Evolutionary conservation across 2,329 filamentous ascomycete genomes (phyloP).

Genomic region (Pezicula rhizophila): DNA sequence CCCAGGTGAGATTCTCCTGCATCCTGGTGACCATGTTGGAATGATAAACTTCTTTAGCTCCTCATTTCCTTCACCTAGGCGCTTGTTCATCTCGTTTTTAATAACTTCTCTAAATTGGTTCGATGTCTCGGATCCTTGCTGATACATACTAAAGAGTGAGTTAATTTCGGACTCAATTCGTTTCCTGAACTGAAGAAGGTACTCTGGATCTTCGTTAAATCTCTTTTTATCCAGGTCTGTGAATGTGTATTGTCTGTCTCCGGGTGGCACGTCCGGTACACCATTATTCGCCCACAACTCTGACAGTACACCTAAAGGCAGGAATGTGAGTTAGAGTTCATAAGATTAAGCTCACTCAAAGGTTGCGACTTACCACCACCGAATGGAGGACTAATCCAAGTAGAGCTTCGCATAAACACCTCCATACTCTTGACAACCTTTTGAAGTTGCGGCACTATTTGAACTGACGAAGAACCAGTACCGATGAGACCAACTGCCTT

Average conservation of each 20-base stretch:
- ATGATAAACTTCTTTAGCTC: conserved; percentile 35
- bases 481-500: conserved; percentile 29
- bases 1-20: conserved; percentile 33
- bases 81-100: conserved; percentile 36
- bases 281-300: conserved; percentile 13
- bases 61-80: conserved; percentile 35
- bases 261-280: conserved; percentile 26
- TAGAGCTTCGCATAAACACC: conserved; percentile 16
- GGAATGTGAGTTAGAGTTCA: neutral
- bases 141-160: conserved; percentile 35
- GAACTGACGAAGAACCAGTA: conserved; percentile 30
- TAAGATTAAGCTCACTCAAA: neutral
- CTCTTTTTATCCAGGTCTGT: conserved; percentile 32
- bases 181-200: conserved; percentile 36
- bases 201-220: conserved; percentile 34
- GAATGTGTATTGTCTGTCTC: conserved; percentile 35
- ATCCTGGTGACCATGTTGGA: conserved; percentile 37
- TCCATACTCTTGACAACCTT: conserved; percentile 18
- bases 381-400: conserved; percentile 16
- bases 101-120: conserved; percentile 34
- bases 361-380: conserved; percentile 9
- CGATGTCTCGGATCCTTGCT: conserved; percentile 33
- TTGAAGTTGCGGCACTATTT: conserved; percentile 30
- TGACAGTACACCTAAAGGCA: conserved; percentile 7
- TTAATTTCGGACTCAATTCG: conserved; percentile 38